These are phyloP conservation scores for Parsonsia alboflavescens DNA, from an alignment of 257 asterid species.

Conservation along the genomic window DNA sequence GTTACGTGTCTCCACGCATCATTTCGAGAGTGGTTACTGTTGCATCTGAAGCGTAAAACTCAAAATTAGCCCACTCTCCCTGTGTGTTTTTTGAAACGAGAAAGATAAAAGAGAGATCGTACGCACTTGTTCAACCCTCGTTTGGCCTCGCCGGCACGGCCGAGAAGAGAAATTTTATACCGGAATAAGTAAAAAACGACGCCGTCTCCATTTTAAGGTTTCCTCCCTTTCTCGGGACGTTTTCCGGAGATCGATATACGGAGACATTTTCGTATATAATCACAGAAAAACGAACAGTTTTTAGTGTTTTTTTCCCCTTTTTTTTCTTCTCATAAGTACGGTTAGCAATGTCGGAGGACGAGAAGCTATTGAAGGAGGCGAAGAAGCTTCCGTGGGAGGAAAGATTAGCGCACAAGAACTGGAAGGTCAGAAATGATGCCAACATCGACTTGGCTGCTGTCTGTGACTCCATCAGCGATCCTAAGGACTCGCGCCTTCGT, in stretches of 20 bases:
- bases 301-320: neutral
- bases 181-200: slow-evolving; percentile 9
- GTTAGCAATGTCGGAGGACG: slow-evolving; percentile 93
- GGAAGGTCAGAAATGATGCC: slow-evolving; percentile 98
- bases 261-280: neutral
- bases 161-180: slow-evolving; percentile 8
- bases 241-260: neutral
- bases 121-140: slow-evolving; percentile 14
- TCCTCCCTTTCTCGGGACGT: neutral
- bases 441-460: slow-evolving; percentile 92
- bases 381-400: slow-evolving; percentile 98
- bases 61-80: slow-evolving; percentile 25
- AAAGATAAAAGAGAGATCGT: slow-evolving; percentile 19
- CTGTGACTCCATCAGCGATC: slow-evolving; percentile 85
- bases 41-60: slow-evolving; percentile 26
- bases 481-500: slow-evolving; percentile 90
- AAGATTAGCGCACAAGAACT: slow-evolving; percentile 88
- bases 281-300: neutral
- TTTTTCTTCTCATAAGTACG: slow-evolving; percentile 3
- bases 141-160: slow-evolving; percentile 36
- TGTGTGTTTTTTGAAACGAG: slow-evolving; percentile 15
- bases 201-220: slow-evolving; percentile 1
- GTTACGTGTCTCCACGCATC: slow-evolving; percentile 7
- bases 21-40: slow-evolving; percentile 9
- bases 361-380: slow-evolving; percentile 99